phyloP scores from a whole-genome alignment of 2,329 filamentous ascomycete genomes.

The Pseudopyrenochaeta lycopersici region DNA sequence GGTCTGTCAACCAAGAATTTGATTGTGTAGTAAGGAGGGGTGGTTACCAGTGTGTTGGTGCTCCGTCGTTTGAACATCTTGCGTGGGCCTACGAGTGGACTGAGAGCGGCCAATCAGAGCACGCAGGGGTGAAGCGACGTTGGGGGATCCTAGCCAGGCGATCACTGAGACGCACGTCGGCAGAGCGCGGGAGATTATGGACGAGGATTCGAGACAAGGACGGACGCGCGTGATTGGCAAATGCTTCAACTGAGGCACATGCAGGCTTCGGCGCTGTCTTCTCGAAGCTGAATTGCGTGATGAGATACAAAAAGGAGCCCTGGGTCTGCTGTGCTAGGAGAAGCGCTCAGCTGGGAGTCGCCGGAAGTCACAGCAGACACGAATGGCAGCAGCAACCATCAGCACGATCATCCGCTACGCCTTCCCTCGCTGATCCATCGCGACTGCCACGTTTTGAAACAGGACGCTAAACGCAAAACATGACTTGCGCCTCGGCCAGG shows the following conservation, averaged over 20 bases:
- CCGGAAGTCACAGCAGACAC: not conserved
- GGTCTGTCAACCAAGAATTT: slow-evolving; percentile 9
- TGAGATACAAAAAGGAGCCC: not conserved
- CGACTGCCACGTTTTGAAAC: slow-evolving; percentile 15
- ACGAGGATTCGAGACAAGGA: slow-evolving; percentile 6
- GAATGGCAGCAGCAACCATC: not conserved
- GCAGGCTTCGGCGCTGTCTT: not conserved
- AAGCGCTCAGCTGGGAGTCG: not conserved
- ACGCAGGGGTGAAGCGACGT: slow-evolving; percentile 1
- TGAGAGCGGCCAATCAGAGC: slow-evolving; percentile 20
- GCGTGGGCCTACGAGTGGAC: slow-evolving; percentile 3
- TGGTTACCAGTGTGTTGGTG: slow-evolving; percentile 18
- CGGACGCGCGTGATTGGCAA: slow-evolving; percentile 4
- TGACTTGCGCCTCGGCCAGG: slow-evolving; percentile 1
- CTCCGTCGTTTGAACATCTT: slow-evolving; percentile 24
- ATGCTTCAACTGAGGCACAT: not conserved
- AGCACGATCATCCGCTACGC: not conserved
- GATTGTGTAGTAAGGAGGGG: slow-evolving; percentile 15
- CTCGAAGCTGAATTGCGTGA: not conserved
- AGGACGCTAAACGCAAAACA: slow-evolving; percentile 22
- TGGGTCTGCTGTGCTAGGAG: not conserved
- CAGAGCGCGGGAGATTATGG: slow-evolving; percentile 24
- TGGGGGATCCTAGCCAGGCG: slow-evolving; percentile 17
- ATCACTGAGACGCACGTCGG: slow-evolving; percentile 24
- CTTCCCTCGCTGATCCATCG: not conserved